phyloP scores from a whole-genome alignment of 805 yeast genomes.

The Lipomyces yamadae region DNA sequence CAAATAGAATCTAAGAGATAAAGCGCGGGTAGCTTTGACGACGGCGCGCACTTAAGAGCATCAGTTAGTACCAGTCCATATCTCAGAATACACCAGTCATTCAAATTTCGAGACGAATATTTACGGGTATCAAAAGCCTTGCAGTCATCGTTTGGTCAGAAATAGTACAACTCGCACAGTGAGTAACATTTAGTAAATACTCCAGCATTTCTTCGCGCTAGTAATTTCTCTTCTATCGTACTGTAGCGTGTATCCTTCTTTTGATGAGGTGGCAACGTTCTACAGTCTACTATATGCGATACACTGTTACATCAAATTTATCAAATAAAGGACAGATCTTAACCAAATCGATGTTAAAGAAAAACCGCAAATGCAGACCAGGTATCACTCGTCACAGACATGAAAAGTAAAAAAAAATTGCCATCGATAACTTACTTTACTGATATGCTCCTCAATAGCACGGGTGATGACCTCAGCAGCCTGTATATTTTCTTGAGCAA shows the following conservation, averaged over 20 bases:
- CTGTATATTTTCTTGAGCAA: conserved; percentile 83
- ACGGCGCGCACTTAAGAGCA: conserved; percentile 62
- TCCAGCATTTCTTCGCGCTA: not conserved
- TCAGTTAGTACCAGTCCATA: conserved; percentile 10
- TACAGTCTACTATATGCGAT: not conserved
- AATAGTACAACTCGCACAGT: not conserved
- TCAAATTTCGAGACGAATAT: not conserved
- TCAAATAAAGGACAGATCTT: not conserved
- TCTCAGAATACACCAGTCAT: not conserved
- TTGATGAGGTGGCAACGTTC: not conserved
- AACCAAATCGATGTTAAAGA: not conserved
- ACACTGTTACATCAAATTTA: not conserved
- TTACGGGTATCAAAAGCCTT: not conserved
- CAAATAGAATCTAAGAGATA: conserved; percentile 89
- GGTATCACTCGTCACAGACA: not conserved
- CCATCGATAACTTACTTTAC: conserved; percentile 51
- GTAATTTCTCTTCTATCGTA: not conserved
- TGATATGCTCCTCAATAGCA: conserved; percentile 75
- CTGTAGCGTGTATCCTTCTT: not conserved
- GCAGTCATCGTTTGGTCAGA: not conserved
- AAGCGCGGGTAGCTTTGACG: conserved; percentile 79
- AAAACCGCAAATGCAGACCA: not conserved
- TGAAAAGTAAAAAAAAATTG: not conserved
- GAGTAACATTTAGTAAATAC: not conserved
- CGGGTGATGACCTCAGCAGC: conserved; percentile 77